Conservation (phyloP, 345 rosid species). For the Erysimum cheiranthoides region DNA sequence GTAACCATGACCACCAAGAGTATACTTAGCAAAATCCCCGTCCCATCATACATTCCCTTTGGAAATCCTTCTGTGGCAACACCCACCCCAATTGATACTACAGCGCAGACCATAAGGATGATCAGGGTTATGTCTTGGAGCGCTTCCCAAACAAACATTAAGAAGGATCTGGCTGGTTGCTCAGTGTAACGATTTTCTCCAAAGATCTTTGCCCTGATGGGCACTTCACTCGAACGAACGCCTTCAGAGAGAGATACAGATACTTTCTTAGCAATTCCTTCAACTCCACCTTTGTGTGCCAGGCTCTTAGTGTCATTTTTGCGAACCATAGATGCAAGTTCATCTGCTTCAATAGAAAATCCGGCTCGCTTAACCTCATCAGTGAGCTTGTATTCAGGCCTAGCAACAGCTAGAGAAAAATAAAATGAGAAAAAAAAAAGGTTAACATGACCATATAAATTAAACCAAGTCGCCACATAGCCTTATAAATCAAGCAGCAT, state of each 20-base stretch:
- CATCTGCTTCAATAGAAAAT: slow-evolving; percentile 72
- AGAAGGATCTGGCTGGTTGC: slow-evolving; percentile 61
- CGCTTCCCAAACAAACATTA: slow-evolving; percentile 59
- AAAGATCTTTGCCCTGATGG: slow-evolving; percentile 59
- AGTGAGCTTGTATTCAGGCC: slow-evolving; percentile 58
- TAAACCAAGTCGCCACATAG: neutral
- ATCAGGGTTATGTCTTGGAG: slow-evolving; percentile 56
- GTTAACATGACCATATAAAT: slow-evolving; percentile 3
- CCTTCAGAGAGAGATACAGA: slow-evolving; percentile 60
- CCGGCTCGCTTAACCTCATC: slow-evolving; percentile 65
- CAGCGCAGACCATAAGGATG: slow-evolving; percentile 59
- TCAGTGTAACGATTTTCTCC: slow-evolving; percentile 65
- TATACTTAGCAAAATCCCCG: slow-evolving; percentile 79
- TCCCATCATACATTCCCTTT: slow-evolving; percentile 56
- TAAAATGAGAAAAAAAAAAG: neutral
- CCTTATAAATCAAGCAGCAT: neutral
- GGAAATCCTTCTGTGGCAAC: slow-evolving; percentile 67
- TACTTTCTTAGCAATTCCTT: slow-evolving; percentile 61
- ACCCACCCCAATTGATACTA: slow-evolving; percentile 78
- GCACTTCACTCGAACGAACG: slow-evolving; percentile 52
- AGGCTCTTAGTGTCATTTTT: slow-evolving; percentile 60
- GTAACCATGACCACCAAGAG: slow-evolving; percentile 82
- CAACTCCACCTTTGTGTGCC: slow-evolving; percentile 62
- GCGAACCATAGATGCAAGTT: slow-evolving; percentile 70
- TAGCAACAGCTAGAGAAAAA: slow-evolving; percentile 58